phyloP scores from a whole-genome alignment of 768 basidiomycete species.

The Mycena polygramma region DNA sequence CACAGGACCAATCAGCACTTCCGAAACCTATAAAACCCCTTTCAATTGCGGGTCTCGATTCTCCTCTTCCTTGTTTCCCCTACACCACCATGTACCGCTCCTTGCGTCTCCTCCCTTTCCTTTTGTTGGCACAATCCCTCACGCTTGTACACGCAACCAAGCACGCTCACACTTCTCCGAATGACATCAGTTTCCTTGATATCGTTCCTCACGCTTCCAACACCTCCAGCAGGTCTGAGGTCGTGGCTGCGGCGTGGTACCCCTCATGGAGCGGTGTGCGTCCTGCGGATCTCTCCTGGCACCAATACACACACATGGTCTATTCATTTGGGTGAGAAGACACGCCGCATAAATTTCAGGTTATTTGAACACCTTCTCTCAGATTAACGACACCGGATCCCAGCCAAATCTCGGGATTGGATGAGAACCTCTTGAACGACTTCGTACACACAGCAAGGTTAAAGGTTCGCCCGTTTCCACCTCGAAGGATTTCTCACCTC shows the following conservation, averaged over 20 bases:
- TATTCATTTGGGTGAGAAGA: constrained; percentile 71
- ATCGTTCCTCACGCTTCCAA: neutral
- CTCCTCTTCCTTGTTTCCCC: neutral
- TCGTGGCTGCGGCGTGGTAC: constrained; percentile 56
- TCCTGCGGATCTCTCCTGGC: constrained; percentile 58
- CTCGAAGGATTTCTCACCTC: constrained; percentile 12
- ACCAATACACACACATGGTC: constrained; percentile 64
- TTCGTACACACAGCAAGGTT: constrained; percentile 63
- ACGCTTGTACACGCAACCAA: neutral
- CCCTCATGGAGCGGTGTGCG: constrained; percentile 58
- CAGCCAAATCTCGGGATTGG: constrained; percentile 50
- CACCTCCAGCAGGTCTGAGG: neutral
- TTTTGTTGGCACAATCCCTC: neutral
- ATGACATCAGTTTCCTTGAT: neutral
- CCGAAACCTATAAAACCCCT: constrained; percentile 4
- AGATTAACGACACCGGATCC: constrained; percentile 56
- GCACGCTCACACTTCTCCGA: neutral
- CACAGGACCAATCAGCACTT: neutral
- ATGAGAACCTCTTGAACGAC: constrained; percentile 60
- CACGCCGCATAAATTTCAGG: constrained; percentile 14
- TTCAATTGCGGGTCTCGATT: neutral
- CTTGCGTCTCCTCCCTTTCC: neutral
- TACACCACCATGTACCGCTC: neutral
- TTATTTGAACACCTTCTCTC: neutral
- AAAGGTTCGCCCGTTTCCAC: constrained; percentile 51